These are phyloP conservation scores for Pythium coloratum DNA, from an alignment of 352 stramenopile species.

Conservation along the genomic window DNA sequence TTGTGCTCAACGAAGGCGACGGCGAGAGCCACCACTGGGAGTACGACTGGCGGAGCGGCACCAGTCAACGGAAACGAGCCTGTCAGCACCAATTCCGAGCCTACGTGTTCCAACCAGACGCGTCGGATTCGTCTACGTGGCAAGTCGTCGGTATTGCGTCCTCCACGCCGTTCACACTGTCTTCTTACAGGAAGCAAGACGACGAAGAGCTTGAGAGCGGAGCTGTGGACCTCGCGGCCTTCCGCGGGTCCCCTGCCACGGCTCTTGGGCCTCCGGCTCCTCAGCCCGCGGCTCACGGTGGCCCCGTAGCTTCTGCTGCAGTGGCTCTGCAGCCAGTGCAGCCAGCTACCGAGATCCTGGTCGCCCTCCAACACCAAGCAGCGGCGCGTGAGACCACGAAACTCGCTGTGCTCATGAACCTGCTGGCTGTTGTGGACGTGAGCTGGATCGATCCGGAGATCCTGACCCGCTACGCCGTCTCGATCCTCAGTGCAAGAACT, in stretches of 20 bases:
- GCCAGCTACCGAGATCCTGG: conserved; percentile 20
- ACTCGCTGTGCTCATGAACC: conserved; percentile 24
- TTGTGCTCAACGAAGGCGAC: conserved; percentile 28
- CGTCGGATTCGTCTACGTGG: conserved; percentile 20
- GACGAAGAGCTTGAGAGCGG: conserved; percentile 30
- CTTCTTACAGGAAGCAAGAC: conserved; percentile 38
- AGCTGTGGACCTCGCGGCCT: conserved; percentile 1
- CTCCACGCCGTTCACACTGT: conserved; percentile 43
- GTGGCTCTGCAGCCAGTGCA: neutral
- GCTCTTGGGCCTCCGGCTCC: neutral
- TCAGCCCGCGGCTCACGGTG: neutral
- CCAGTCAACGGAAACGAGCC: conserved; percentile 44
- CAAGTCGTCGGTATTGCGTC: conserved; percentile 30
- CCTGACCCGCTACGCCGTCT: conserved; percentile 16
- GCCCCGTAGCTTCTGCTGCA: neutral
- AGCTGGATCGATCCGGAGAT: conserved; percentile 25
- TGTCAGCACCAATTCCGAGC: conserved; percentile 43
- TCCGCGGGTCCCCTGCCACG: conserved; percentile 6
- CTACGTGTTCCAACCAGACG: conserved; percentile 33
- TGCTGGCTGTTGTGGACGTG: conserved; percentile 25
- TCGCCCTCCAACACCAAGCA: conserved; percentile 23
- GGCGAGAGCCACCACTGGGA: conserved; percentile 49
- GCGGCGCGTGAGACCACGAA: conserved; percentile 22
- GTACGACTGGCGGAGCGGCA: conserved; percentile 61
- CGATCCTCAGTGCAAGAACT: conserved; percentile 15